Conservation (phyloP, 768 basidiomycete species). For the Boletus eberwhitei region DNA sequence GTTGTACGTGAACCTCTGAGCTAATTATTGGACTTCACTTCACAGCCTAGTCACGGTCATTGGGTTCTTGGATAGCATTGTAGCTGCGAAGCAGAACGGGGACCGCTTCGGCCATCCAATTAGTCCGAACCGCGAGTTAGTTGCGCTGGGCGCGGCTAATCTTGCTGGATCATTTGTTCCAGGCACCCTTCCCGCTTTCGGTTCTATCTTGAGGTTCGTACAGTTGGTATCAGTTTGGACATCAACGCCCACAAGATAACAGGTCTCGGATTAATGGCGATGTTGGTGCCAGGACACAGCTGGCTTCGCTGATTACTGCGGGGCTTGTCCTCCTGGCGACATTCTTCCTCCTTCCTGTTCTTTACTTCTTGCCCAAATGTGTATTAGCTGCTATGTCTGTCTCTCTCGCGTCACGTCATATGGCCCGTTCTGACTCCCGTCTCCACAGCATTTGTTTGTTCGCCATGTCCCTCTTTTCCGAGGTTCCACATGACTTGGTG, state of each 20-base stretch:
- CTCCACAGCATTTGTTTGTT: conserved; percentile 71
- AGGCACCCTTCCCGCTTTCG: conserved; percentile 89
- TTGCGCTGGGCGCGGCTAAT: conserved; percentile 84
- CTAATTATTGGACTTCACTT: neutral
- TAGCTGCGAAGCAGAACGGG: conserved; percentile 91
- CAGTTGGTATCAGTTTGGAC: neutral
- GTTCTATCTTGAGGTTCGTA: conserved; percentile 81
- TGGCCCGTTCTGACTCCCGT: conserved; percentile 2
- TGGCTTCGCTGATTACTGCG: conserved; percentile 80
- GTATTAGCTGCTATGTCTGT: conserved; percentile 85
- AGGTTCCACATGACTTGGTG: conserved; percentile 81
- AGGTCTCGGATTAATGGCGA: conserved; percentile 88
- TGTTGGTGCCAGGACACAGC: conserved; percentile 84
- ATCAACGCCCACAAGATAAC: neutral
- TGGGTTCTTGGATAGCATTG: conserved; percentile 93
- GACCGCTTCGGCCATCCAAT: conserved; percentile 84
- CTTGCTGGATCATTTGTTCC: conserved; percentile 76
- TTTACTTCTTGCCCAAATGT: conserved; percentile 87
- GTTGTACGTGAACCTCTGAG: neutral
- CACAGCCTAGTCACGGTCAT: conserved; percentile 71
- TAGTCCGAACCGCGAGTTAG: conserved; percentile 91
- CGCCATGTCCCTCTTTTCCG: conserved; percentile 77
- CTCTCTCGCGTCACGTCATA: conserved; percentile 1
- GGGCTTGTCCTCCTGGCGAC: conserved; percentile 74
- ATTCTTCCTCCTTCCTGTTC: conserved; percentile 83